Evolutionary conservation across 2,329 filamentous ascomycete genomes (phyloP), one percentile per base, ranked within the genome.

Genomic region (Aspergillus costaricaensis): DNA sequence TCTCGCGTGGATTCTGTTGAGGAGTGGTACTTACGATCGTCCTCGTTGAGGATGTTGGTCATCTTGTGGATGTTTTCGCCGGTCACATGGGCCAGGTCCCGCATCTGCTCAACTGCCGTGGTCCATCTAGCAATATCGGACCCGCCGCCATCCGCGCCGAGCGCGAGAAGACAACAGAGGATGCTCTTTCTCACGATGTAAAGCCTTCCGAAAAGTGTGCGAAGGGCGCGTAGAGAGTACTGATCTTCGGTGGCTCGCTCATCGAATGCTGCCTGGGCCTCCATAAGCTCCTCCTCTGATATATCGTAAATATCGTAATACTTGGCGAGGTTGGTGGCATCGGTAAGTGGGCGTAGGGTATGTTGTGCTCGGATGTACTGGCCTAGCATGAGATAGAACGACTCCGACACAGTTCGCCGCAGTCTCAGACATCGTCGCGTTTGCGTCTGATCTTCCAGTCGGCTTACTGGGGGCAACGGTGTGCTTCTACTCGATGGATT

Each of bases 301-400:
- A 94, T 86, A 66, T 93, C 91, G 72, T 94, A 93, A 62, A 94
- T 90, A 71, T 98, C 94, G 69, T 95, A 91, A 73, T 96, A 96
- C 76, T 92, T 95, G 68, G 96, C 92, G 47, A 99, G 79, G 70
- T 96, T 91, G 52, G 90, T 85, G 70, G 90, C 86, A 72, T 93
- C 88, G 1, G 93, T 87, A 58, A 96, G 86, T 0, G 85, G 85
- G 71, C 88, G 88, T 19, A 98, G 81, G 3, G 82, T 82, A 43
- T 83, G 81, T 63, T 88, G 89, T 12, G 90, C 87, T 66, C 91
- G 86, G 56, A 88, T 86, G 69, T 93, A 92, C 21, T 85, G 85
- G 47, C 88, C 84, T 43, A 96, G 86, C 55, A 90, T 84, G 14
- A 88, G 85, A 41, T 83, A 83, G 62, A 96, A 86, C 61, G 87